These are phyloP conservation scores for Globisporangium perplexum DNA, from an alignment of 352 stramenopile species.

Conservation along the genomic window DNA sequence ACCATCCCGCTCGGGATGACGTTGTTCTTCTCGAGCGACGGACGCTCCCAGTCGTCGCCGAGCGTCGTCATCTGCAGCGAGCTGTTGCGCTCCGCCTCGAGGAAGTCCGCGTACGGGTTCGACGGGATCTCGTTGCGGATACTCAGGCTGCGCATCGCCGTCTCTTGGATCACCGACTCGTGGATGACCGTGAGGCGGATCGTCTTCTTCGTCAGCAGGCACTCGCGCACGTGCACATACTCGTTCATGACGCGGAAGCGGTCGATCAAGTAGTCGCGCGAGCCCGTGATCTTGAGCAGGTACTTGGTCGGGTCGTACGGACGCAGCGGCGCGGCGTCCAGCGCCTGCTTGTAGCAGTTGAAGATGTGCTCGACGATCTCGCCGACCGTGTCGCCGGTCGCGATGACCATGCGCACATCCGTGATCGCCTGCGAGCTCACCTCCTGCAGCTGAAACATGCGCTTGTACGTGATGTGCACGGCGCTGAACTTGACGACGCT, in stretches of 20 bases:
- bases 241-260: conserved; percentile 79
- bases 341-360: conserved; percentile 79
- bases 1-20: conserved; percentile 46
- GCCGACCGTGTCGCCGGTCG: conserved; percentile 74
- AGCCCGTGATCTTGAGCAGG: conserved; percentile 81
- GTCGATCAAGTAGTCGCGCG: conserved; percentile 84
- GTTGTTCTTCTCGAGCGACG: conserved; percentile 27
- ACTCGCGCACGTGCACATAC: conserved; percentile 86
- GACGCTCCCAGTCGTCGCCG: conserved; percentile 58
- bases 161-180: conserved; percentile 82
- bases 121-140: conserved; percentile 54
- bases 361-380: conserved; percentile 89
- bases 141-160: conserved; percentile 67
- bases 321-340: conserved; percentile 66
- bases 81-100: conserved; percentile 40
- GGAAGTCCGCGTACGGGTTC: conserved; percentile 60
- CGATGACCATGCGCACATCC: conserved; percentile 83
- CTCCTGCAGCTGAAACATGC: conserved; percentile 82
- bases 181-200: conserved; percentile 82
- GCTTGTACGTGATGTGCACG: conserved; percentile 73
- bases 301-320: conserved; percentile 82
- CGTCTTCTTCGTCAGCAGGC: conserved; percentile 82
- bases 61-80: conserved; percentile 74
- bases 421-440: conserved; percentile 79
- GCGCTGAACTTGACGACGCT: conserved; percentile 75